Evolutionary conservation across 2,329 filamentous ascomycete species (phyloP).

Genomic region (Fusarium sp.): DNA sequence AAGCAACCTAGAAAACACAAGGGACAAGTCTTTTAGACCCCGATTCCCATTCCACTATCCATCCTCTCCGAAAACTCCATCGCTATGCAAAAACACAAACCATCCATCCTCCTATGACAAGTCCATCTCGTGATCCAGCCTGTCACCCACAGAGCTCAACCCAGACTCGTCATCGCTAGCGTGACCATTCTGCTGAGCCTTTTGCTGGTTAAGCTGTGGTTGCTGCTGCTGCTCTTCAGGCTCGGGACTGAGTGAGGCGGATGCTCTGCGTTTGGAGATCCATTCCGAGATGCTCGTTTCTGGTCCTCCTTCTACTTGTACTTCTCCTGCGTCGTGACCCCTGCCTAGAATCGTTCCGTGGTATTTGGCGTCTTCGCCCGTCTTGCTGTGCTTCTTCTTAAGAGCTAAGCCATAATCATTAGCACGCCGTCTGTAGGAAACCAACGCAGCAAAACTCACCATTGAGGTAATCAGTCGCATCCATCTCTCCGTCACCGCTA

Average conservation of each 20-base stretch:
- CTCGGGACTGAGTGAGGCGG: conserved; percentile 20
- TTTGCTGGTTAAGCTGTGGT: conserved; percentile 14
- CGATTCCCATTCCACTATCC: conserved; percentile 5
- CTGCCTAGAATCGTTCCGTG: conserved; percentile 86
- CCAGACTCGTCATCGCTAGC: conserved; percentile 60
- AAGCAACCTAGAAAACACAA: neutral
- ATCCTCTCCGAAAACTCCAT: conserved; percentile 40
- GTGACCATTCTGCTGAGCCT: conserved; percentile 41
- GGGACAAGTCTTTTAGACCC: conserved; percentile 5
- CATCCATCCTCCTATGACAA: conserved; percentile 47
- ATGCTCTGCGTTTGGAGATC: conserved; percentile 48
- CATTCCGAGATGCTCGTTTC: conserved; percentile 53
- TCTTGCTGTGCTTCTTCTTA: conserved; percentile 93
- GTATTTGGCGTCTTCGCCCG: conserved; percentile 87
- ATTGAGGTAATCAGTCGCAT: conserved; percentile 77
- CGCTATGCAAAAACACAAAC: conserved; percentile 43
- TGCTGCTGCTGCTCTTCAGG: conserved; percentile 16
- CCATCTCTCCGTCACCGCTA: conserved; percentile 73
- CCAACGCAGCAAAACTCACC: conserved; percentile 55
- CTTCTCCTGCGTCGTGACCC: conserved; percentile 74
- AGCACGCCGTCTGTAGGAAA: conserved; percentile 54
- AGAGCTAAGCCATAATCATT: conserved; percentile 64
- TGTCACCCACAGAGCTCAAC: conserved; percentile 67
- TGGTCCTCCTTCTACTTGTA: conserved; percentile 82
- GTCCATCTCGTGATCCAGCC: conserved; percentile 60